Evolutionary conservation across 2,329 filamentous ascomycete species (phyloP).

Genomic region (Fusarium coffeatum): DNA sequence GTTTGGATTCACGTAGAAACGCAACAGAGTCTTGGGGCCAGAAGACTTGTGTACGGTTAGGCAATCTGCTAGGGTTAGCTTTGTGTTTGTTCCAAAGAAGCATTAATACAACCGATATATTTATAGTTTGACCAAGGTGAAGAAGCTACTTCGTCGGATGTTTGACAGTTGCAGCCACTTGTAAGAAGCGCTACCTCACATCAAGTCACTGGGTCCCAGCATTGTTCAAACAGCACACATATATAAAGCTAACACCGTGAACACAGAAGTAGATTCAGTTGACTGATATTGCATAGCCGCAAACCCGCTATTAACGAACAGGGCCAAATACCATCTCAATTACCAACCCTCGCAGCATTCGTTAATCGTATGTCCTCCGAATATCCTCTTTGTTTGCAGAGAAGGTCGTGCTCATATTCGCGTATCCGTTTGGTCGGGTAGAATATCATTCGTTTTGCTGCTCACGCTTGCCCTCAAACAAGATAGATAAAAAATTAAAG

Average conservation of each 20-base stretch:
- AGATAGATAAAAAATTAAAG: not conserved
- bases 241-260: not conserved
- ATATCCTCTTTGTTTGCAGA: slow-evolving; percentile 1
- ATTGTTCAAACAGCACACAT: not conserved
- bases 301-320: slow-evolving; percentile 6
- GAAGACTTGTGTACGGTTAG: not conserved
- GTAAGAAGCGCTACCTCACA: not conserved
- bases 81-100: not conserved
- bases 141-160: not conserved
- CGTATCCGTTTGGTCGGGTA: slow-evolving; percentile 12
- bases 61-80: not conserved
- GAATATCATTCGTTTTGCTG: not conserved
- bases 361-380: slow-evolving; percentile 10
- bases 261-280: not conserved
- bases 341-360: slow-evolving; percentile 3
- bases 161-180: slow-evolving; percentile 7
- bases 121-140: not conserved
- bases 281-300: slow-evolving; percentile 14
- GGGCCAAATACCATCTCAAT: slow-evolving; percentile 3
- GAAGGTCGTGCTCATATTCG: slow-evolving; percentile 14
- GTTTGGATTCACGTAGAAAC: not conserved
- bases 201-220: not conserved
- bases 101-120: not conserved
- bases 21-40: not conserved
- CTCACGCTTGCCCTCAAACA: not conserved